A percentile compares a stretch with the other conserved stretches of the same genome.
Evolutionary conservation across 495 filamentous ascomycete genomes (phyloP).

Genomic region (Neurospora sp.): DNA sequence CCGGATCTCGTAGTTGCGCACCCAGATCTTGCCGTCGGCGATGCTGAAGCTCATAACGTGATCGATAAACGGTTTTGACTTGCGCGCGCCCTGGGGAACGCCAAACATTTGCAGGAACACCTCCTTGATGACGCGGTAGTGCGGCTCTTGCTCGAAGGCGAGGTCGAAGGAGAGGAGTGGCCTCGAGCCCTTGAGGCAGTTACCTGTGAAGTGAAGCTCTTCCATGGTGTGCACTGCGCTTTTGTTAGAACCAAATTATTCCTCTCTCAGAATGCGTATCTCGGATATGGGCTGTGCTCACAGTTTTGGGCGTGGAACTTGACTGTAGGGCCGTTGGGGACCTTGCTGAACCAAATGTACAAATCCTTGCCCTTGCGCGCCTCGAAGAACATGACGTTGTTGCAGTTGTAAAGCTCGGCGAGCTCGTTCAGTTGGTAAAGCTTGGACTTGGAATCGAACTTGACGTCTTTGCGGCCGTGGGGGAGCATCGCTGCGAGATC

Average conservation of each 20-base stretch:
- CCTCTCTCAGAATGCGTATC: not conserved
- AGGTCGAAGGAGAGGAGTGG: constrained; percentile 90
- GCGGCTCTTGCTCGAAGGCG: constrained; percentile 65
- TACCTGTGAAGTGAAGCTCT: constrained; percentile 92
- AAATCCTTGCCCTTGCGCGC: constrained; percentile 89
- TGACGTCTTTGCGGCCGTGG: constrained; percentile 86
- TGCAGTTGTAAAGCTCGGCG: constrained; percentile 96
- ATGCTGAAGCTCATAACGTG: constrained; percentile 89
- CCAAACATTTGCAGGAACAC: constrained; percentile 87
- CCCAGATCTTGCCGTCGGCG: constrained; percentile 93
- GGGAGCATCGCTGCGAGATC: constrained; percentile 85
- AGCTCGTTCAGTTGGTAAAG: constrained; percentile 91
- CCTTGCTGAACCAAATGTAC: constrained; percentile 87
- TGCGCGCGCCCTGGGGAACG: constrained; percentile 77
- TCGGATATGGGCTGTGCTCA: constrained; percentile 7
- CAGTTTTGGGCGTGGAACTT: constrained; percentile 71
- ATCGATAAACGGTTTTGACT: constrained; percentile 91
- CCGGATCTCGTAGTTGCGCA: constrained; percentile 85
- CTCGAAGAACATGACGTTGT: constrained; percentile 95
- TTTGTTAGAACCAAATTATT: constrained; percentile 2
- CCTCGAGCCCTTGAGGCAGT: constrained; percentile 90
- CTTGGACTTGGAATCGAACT: constrained; percentile 92
- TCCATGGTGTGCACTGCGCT: constrained; percentile 77
- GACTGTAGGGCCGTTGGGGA: constrained; percentile 89
- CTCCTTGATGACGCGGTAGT: constrained; percentile 68